Percentiles rank a stretch among this genome's conserved stretches.
These are phyloP conservation scores for Zygosaccharomyces pseudorouxii DNA, from an alignment of 805 yeast species.

Conservation along the genomic window DNA sequence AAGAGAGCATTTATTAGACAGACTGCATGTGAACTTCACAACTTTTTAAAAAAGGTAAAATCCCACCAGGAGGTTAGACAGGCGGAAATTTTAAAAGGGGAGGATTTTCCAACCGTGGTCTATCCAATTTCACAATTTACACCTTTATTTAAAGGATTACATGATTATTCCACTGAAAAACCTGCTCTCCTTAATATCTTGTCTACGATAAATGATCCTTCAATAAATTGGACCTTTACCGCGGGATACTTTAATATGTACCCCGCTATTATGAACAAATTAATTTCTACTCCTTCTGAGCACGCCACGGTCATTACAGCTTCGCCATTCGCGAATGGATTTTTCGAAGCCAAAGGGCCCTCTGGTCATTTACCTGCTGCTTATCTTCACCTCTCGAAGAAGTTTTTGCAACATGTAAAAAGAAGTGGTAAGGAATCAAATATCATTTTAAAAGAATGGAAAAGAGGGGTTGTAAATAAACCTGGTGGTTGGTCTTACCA, in stretches of 20 bases:
- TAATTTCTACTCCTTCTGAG: constrained; percentile 52
- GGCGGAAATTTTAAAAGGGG: constrained; percentile 4
- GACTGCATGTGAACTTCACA: constrained; percentile 52
- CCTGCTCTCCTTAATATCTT: constrained; percentile 60
- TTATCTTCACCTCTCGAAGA: constrained; percentile 68
- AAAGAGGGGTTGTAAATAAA: constrained; percentile 74
- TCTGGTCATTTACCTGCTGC: constrained; percentile 83
- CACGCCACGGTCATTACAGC: constrained; percentile 69
- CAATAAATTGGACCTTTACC: constrained; percentile 76
- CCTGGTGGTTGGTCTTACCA: constrained; percentile 95
- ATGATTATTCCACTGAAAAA: constrained; percentile 75
- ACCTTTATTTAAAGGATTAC: constrained; percentile 55
- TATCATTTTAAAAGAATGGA: constrained; percentile 77
- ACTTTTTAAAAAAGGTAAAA: constrained; percentile 45
- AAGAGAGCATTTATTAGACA: constrained; percentile 48
- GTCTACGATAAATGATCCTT: constrained; percentile 48
- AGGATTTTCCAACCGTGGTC: constrained; percentile 53
- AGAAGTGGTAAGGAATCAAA: constrained; percentile 38
- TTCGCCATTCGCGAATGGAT: constrained; percentile 90
- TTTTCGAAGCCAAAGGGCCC: constrained; percentile 77
- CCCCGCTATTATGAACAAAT: constrained; percentile 57
- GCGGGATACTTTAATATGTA: constrained; percentile 96
- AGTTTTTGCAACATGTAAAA: constrained; percentile 54
- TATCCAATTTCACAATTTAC: constrained; percentile 91
- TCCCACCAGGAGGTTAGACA: background rate